phyloP scores from a whole-genome alignment of 441 rosid genomes.

The Arabidopsis lyrata region DNA sequence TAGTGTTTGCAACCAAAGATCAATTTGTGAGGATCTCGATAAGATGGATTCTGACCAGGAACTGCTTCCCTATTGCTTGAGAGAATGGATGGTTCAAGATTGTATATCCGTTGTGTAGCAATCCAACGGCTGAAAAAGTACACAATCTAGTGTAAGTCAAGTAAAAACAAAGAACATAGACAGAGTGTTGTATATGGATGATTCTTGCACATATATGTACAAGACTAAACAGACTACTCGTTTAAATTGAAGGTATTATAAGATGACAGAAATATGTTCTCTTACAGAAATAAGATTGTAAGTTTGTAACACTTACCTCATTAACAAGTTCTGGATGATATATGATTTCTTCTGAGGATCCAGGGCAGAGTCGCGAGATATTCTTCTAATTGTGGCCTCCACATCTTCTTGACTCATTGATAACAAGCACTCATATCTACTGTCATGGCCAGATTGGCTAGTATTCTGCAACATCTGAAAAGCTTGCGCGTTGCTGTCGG shows the following conservation, averaged over 20 bases:
- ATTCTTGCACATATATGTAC: no score
- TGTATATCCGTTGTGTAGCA: slow-evolving; percentile 75
- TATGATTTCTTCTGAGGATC: slow-evolving; percentile 71
- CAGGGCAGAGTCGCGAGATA: slow-evolving; percentile 73
- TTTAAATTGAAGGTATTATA: no score
- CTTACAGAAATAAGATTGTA: no score
- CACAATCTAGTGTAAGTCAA: slow-evolving; percentile 44
- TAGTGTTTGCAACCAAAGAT: slow-evolving; percentile 94
- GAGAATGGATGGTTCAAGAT: slow-evolving; percentile 46
- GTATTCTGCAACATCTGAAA: slow-evolving; percentile 46
- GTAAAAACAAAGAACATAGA: not conserved
- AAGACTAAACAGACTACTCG: no score
- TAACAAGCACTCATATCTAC: slow-evolving; percentile 47
- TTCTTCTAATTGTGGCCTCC: slow-evolving; percentile 69
- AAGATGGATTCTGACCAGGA: slow-evolving; percentile 74
- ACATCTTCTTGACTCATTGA: slow-evolving; percentile 68
- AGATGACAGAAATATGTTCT: no score
- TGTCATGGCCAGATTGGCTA: slow-evolving; percentile 33
- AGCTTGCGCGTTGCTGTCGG: slow-evolving; percentile 38
- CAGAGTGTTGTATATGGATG: not conserved
- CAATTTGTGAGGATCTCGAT: slow-evolving; percentile 67
- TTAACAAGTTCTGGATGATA: slow-evolving; percentile 75
- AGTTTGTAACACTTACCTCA: slow-evolving; percentile 56
- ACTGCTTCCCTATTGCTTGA: slow-evolving; percentile 56
- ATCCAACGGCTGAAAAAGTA: slow-evolving; percentile 82